phyloP scores from a whole-genome alignment of 2,329 filamentous ascomycete species.

The Triangularia setosa region DNA sequence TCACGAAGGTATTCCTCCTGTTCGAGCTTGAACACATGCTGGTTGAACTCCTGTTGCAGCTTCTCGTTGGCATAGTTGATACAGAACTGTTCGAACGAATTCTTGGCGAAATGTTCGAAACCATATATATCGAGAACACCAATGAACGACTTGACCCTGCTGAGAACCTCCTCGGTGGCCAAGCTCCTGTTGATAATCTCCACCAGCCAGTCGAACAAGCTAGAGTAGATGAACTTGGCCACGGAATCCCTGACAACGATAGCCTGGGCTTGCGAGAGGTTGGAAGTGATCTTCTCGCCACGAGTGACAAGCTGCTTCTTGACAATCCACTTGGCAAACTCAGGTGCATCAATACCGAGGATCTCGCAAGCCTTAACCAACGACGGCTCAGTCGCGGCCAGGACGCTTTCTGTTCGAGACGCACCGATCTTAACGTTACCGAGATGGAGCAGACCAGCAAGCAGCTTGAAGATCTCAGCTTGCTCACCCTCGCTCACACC shows the following conservation, averaged over 20 bases:
- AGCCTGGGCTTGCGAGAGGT: conserved; percentile 88
- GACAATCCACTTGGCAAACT: conserved; percentile 96
- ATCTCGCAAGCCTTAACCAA: conserved; percentile 77
- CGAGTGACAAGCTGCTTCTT: conserved; percentile 98
- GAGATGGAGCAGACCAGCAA: conserved; percentile 87
- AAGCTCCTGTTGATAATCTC: conserved; percentile 90
- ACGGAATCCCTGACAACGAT: conserved; percentile 94
- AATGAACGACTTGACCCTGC: conserved; percentile 83
- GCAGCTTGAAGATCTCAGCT: conserved; percentile 78
- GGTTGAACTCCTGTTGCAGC: conserved; percentile 97
- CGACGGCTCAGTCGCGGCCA: conserved; percentile 76
- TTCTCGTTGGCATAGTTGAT: conserved; percentile 99
- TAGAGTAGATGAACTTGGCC: conserved; percentile 98
- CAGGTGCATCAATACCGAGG: conserved; percentile 77
- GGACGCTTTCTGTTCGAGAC: conserved; percentile 79
- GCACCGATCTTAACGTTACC: conserved; percentile 96
- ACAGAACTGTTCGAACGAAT: conserved; percentile 99
- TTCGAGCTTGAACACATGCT: conserved; percentile 98
- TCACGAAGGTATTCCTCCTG: conserved; percentile 96
- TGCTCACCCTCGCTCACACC: conserved; percentile 75
- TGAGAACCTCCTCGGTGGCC: conserved; percentile 82
- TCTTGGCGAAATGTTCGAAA: conserved; percentile 98
- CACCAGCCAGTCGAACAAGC: conserved; percentile 98
- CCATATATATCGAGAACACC: conserved; percentile 99
- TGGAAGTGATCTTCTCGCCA: conserved; percentile 96